Conservation (phyloP, 345 rosid species). For the Sonneratia alba region DNA sequence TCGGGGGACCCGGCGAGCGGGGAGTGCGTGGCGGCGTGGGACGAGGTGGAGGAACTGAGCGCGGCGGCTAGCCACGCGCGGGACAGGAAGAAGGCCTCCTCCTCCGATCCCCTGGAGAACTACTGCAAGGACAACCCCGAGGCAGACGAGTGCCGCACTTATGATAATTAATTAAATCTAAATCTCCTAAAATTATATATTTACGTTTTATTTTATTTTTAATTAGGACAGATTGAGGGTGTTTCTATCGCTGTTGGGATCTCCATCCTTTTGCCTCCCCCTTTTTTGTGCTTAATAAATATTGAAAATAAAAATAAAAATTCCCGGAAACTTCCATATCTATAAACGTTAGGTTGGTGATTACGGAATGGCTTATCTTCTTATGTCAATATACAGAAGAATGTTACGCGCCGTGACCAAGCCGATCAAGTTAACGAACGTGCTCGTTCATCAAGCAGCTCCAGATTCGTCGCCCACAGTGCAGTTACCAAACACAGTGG, state of each 20-base stretch:
- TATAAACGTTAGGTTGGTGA: too few relatives aligned
- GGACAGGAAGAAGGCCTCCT: constrained; percentile 58
- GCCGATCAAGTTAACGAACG: too few relatives aligned
- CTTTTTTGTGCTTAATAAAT: background rate
- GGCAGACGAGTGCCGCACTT: constrained; percentile 91
- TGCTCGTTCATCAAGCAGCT: too few relatives aligned
- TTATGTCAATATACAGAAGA: too few relatives aligned
- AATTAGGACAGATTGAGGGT: background rate
- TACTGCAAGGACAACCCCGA: constrained; percentile 91
- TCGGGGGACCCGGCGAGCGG: constrained; percentile 76
- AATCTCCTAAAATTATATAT: background rate
- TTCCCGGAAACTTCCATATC: too few relatives aligned
- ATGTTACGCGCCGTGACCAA: too few relatives aligned
- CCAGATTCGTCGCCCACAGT: too few relatives aligned
- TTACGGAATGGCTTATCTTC: too few relatives aligned
- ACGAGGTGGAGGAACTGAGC: constrained; percentile 98
- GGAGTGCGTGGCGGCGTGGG: constrained; percentile 98
- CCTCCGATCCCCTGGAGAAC: constrained; percentile 72
- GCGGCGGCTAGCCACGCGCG: constrained; percentile 95
- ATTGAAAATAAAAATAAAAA: too few relatives aligned
- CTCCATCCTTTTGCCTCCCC: background rate
- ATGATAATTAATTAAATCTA: constrained; percentile 28
- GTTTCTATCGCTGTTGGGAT: background rate
- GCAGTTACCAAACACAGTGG: too few relatives aligned
- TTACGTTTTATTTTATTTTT: too few relatives aligned